A percentile compares a stretch with the other conserved stretches of the same genome.
Evolutionary conservation across 2,329 filamentous ascomycete species (phyloP).

Genomic region (Epichloe festucae): DNA sequence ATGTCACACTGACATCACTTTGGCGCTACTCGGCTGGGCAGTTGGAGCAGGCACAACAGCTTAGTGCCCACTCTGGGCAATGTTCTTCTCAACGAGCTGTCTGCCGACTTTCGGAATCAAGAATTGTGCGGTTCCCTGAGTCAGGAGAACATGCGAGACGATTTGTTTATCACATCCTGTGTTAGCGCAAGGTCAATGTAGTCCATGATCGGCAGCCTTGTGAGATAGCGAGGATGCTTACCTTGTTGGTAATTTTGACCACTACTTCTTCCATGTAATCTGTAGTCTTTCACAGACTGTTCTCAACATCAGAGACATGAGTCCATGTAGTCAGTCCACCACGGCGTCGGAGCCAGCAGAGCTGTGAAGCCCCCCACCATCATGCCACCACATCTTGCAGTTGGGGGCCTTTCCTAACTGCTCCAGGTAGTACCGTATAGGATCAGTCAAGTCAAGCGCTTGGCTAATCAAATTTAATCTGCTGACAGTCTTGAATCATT

Average conservation of each 20-base stretch:
- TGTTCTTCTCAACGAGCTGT: no score
- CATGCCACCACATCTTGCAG: not conserved
- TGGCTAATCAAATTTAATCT: not conserved
- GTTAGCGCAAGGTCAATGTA: no score
- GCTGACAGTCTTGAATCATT: not conserved
- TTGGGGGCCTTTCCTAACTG: not conserved
- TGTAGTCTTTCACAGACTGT: no score
- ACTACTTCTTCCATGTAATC: no score
- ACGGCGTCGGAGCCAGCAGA: not conserved
- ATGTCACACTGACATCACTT: not conserved
- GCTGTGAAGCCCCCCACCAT: not conserved
- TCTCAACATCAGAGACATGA: not conserved
- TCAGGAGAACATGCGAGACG: no score
- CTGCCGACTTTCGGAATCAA: no score
- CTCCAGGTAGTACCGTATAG: not conserved
- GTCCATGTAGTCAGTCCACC: not conserved
- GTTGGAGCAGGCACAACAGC: not conserved
- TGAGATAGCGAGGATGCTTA: no score
- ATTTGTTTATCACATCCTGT: no score
- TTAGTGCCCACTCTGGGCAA: not conserved
- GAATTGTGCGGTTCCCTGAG: no score
- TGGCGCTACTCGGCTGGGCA: not conserved
- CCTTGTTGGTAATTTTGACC: no score
- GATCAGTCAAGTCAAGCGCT: not conserved
- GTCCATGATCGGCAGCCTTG: no score